Base-by-base conservation (phyloP, 257 asterid genomes). In the Perilla frutescens region DNA sequence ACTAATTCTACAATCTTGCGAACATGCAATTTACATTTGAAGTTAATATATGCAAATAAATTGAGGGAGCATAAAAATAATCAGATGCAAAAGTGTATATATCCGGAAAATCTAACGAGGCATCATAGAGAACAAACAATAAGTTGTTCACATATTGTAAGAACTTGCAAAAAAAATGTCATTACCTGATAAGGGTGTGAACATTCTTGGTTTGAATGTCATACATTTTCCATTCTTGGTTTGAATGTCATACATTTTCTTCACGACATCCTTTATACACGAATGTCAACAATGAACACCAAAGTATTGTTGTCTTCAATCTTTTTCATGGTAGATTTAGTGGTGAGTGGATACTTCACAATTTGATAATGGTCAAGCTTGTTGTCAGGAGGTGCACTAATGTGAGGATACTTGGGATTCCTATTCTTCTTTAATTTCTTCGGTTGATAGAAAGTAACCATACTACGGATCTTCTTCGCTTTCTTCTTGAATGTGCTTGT, bases 261-360 rank as follows among this genome's bases (percentile, higher is more conserved):
- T 20, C 26, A 20, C 26, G 26, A 20, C 26, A 20, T 20, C 26
- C 26, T 20, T 20, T 20, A 20, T 20, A 20, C 26, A 20, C 26
- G 26, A 20, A 20, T 20, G 26, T 20, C 26, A 20, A 20, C 26
- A 20, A 20, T 20, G 26, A 20, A 20, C 26, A 20, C 26, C 26
- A 20, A 20, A 20, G 26, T 20, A 64, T 83, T 86, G 75, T 86
- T 86, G 74, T 86, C 87, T 62, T 86, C 88, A 1, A 86, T 86
- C 53, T 81, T 86, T 70, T 86, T 86, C 88, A 81, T 86, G 26
- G 88, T 83, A 10, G 90, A 85, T 62, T 85, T 86, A 3, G 86
- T 85, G 66, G 88, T 83, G 39, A 82, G 77, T 1, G 89, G 87
- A 31, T 82, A 82, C 70, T 82, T 80, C 59, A 82, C 57, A 44